A percentile compares a stretch with the other conserved stretches of the same genome.
Conservation (phyloP, 208 protist genomes). For the Leishmania major region DNA sequence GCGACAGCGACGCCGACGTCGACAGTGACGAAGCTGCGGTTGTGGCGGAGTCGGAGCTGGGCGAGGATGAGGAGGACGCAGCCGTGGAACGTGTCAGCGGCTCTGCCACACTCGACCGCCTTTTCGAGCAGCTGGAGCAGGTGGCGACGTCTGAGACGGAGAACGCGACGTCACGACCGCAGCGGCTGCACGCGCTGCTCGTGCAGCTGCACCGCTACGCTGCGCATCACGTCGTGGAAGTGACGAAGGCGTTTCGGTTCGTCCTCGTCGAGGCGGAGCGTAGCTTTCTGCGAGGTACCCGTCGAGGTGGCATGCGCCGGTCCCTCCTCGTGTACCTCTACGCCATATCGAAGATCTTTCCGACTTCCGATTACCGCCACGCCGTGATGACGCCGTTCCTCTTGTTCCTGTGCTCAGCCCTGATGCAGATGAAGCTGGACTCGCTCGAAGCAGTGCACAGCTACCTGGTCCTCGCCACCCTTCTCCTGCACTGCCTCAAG, state of each 20-base stretch:
- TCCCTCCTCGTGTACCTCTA: constrained; percentile 65
- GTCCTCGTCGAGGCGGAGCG: constrained; percentile 80
- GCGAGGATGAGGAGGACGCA: constrained; percentile 2
- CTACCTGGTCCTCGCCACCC: constrained; percentile 49
- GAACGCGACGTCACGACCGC: constrained; percentile 6
- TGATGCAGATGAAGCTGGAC: constrained; percentile 69
- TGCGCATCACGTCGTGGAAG: constrained; percentile 46
- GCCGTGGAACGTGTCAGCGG: constrained; percentile 12
- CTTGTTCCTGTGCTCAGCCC: constrained; percentile 66
- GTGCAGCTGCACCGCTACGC: constrained; percentile 59
- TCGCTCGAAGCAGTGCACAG: constrained; percentile 47
- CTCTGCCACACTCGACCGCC: constrained; percentile 39
- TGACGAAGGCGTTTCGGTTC: constrained; percentile 71
- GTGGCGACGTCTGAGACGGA: constrained; percentile 19
- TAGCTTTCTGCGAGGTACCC: constrained; percentile 48
- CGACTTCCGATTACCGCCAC: constrained; percentile 81
- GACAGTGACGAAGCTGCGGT: constrained; percentile 8
- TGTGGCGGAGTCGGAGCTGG: constrained; percentile 10
- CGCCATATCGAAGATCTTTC: constrained; percentile 71
- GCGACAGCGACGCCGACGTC: constrained; percentile 30
- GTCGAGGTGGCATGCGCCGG: constrained; percentile 29
- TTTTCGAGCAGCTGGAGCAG: constrained; percentile 49
- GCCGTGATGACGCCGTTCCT: constrained; percentile 76
- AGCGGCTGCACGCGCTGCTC: constrained; percentile 45
- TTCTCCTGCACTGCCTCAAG: constrained; percentile 46